phyloP scores from a whole-genome alignment of 2,329 filamentous ascomycete genomes.

The Mycogone perniciosa region DNA sequence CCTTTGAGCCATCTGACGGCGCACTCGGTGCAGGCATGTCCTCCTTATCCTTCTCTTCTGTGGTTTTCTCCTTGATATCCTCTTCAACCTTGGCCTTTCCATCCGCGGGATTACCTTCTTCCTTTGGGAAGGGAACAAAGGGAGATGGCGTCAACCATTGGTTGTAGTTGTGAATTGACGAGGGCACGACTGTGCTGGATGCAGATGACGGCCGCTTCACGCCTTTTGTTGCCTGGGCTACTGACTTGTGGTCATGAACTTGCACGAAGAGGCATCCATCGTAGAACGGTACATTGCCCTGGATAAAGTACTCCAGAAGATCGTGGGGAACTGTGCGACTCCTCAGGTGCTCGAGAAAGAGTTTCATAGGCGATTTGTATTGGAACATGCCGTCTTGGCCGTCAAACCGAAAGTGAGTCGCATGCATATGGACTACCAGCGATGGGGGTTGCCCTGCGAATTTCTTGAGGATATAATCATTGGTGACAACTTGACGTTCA shows the following conservation, averaged over 20 bases:
- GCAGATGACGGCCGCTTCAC: constrained; percentile 42
- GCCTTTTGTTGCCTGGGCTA: constrained; percentile 51
- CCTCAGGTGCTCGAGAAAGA: constrained; percentile 70
- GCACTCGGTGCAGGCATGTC: constrained; percentile 49
- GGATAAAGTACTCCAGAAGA: constrained; percentile 70
- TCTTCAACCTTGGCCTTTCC: constrained; percentile 30
- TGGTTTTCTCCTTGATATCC: constrained; percentile 20
- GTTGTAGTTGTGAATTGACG: constrained; percentile 90
- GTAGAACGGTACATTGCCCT: constrained; percentile 73
- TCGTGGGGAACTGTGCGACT: constrained; percentile 80
- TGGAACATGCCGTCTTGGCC: constrained; percentile 87
- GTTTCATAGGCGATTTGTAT: constrained; percentile 87
- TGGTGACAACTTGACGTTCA: constrained; percentile 56
- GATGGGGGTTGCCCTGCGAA: constrained; percentile 71
- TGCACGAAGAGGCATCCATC: constrained; percentile 93
- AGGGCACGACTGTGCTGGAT: constrained; percentile 58
- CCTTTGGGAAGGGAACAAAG: constrained; percentile 67
- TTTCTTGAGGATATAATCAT: constrained; percentile 75
- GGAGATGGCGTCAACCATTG: constrained; percentile 85
- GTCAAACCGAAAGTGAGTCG: constrained; percentile 85
- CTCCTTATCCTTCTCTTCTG: constrained; percentile 48
- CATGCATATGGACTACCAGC: constrained; percentile 77
- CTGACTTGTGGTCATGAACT: constrained; percentile 78
- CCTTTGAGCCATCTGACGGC: constrained; percentile 36
- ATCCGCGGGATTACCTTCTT: constrained; percentile 36